A percentile compares a stretch with the other conserved stretches of the same genome.
Conservation (phyloP, 2,329 filamentous ascomycete genomes). For the Amphichorda felina region DNA sequence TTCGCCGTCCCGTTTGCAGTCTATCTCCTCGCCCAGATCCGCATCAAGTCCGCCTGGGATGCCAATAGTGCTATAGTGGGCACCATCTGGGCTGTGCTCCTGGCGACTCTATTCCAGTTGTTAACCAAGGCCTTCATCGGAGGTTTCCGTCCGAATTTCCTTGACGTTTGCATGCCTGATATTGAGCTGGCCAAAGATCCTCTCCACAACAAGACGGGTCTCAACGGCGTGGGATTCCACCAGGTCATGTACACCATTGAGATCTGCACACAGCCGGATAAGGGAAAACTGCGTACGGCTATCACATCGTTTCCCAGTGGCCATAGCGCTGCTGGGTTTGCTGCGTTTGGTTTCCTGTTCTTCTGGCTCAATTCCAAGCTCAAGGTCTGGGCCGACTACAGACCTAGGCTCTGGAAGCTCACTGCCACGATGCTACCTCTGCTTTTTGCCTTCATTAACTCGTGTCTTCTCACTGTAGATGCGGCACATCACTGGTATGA, state of each 20-base stretch:
- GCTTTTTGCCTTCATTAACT: slow-evolving; percentile 46
- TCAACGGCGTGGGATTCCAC: slow-evolving; percentile 38
- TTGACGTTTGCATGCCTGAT: slow-evolving; percentile 48
- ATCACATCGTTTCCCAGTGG: slow-evolving; percentile 64
- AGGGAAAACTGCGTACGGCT: slow-evolving; percentile 52
- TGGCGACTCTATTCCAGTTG: slow-evolving; percentile 48
- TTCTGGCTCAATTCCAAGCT: slow-evolving; percentile 71
- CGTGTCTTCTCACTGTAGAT: slow-evolving; percentile 50
- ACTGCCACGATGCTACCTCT: slow-evolving; percentile 45
- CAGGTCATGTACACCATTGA: slow-evolving; percentile 57
- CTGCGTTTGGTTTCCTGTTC: slow-evolving; percentile 57
- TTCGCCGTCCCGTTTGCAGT: slow-evolving; percentile 43
- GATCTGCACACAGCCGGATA: slow-evolving; percentile 54
- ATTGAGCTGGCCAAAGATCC: slow-evolving; percentile 20
- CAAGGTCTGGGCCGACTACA: slow-evolving; percentile 57
- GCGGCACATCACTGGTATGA: slow-evolving; percentile 62
- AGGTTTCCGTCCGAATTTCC: slow-evolving; percentile 60
- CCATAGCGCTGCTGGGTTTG: slow-evolving; percentile 63
- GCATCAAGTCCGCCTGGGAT: slow-evolving; percentile 45
- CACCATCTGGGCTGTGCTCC: slow-evolving; percentile 45
- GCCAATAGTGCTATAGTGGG: slow-evolving; percentile 52
- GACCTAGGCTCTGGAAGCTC: slow-evolving; percentile 57
- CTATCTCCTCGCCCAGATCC: slow-evolving; percentile 44
- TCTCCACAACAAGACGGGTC: slow-evolving; percentile 15
- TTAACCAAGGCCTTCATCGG: slow-evolving; percentile 61